phyloP scores from a whole-genome alignment of 2,329 filamentous ascomycete species.

The Alternaria triticimaculans region DNA sequence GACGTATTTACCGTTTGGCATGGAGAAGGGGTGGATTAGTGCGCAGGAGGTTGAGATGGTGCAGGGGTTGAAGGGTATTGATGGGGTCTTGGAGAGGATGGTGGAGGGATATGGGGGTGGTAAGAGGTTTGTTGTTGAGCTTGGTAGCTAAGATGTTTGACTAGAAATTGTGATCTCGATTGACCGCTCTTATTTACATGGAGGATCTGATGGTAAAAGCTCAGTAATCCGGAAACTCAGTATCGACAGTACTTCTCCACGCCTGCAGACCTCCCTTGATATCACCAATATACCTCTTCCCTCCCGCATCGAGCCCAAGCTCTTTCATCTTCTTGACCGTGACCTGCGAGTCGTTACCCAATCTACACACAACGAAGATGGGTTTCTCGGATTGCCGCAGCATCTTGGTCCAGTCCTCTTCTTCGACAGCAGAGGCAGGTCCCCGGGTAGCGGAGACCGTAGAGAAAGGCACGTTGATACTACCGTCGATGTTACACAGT shows the following conservation, averaged over 20 bases:
- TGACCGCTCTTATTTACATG: neutral
- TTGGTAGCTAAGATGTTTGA: neutral
- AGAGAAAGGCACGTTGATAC: conserved; percentile 76
- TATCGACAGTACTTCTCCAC: conserved; percentile 74
- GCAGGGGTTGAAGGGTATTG: neutral
- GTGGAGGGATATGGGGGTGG: neutral
- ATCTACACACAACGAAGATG: conserved; percentile 75
- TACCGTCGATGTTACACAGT: conserved; percentile 76
- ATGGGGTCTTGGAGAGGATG: neutral
- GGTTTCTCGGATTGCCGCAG: conserved; percentile 52
- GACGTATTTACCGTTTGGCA: neutral
- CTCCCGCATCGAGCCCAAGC: conserved; percentile 60
- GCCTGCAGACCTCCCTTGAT: conserved; percentile 74
- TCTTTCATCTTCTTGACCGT: conserved; percentile 71
- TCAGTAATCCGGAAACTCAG: conserved; percentile 63
- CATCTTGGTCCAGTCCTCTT: conserved; percentile 37
- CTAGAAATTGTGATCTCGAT: too few relatives aligned
- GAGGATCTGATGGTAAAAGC: rapidly evolving
- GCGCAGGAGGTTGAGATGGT: neutral
- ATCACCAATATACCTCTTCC: conserved; percentile 69
- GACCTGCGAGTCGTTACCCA: conserved; percentile 81
- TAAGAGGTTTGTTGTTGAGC: neutral
- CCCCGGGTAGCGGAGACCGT: conserved; percentile 49
- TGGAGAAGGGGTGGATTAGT: neutral
- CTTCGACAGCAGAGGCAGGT: conserved; percentile 5